These are phyloP conservation scores for Candida tropicalis DNA, from an alignment of 1,139 yeast species.

Conservation along the genomic window DNA sequence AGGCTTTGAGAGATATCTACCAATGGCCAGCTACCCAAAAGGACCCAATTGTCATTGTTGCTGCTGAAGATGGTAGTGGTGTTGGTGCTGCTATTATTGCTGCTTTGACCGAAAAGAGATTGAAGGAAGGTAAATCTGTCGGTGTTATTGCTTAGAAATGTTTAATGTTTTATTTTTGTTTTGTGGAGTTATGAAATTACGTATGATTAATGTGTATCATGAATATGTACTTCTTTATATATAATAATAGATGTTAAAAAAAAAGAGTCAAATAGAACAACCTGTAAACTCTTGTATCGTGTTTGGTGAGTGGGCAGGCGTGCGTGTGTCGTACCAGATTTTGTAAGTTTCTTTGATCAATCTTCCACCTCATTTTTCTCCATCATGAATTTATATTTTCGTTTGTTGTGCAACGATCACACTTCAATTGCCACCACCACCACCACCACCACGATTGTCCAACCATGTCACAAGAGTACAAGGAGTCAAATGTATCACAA, in stretches of 20 bases:
- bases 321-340: no score
- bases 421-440: neutral
- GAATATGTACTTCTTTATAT: neutral
- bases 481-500: neutral
- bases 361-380: neutral
- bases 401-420: neutral
- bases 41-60: slow-evolving; percentile 79
- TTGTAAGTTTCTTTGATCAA: no score
- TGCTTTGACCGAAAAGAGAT: slow-evolving; percentile 83
- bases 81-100: slow-evolving; percentile 98
- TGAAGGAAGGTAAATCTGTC: slow-evolving; percentile 69
- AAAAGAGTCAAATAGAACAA: neutral
- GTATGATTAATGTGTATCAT: slow-evolving; percentile 3
- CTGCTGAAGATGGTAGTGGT: slow-evolving; percentile 98
- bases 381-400: neutral
- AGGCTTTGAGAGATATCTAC: slow-evolving; percentile 86
- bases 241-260: neutral
- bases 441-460: neutral
- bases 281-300: no score
- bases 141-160: slow-evolving; percentile 41
- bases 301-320: no score
- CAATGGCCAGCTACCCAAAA: slow-evolving; percentile 64
- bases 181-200: neutral
- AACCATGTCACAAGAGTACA: slow-evolving; percentile 7
- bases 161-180: neutral